Evolutionary conservation across 2,329 filamentous ascomycete genomes (phyloP), one percentile per base, ranked within the genome.

Genomic region (Fonsecaea erecta): DNA sequence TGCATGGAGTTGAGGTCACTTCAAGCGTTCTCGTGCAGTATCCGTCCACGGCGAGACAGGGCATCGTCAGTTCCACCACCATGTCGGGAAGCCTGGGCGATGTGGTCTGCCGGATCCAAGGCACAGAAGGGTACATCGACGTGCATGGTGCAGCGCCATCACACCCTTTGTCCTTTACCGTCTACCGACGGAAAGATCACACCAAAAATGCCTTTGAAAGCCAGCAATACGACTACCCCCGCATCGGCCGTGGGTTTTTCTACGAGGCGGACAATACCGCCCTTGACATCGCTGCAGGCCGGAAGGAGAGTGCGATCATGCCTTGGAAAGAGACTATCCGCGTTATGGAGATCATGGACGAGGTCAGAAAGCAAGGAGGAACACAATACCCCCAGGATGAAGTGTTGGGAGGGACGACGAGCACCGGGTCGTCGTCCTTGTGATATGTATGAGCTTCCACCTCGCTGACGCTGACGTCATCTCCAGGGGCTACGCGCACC

Each of bases 291-390:
- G 62, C 83, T 73, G 66, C 64, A 1, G 66, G 66, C 2, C 62
- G 60, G 46, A 64, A 64, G 73, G 82, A 84, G 67, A 82, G 76
- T 59, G 71, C 71, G 0, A 73, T 77, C 2, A 80, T 84, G 77
- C 80, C 81, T 0, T 82, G 78, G 78, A 70, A 74, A 0, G 81
- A 83, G 72, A 83, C 81, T 0, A 61, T 84, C 11, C 74, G 78
- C 0, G 75, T 83, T 0, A 74, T 84, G 75, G 77, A 78, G 61
- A 75, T 83, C 18, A 75, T 84, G 77, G 82, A 84, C 64, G 78
- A 82, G 63, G 75, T 82, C 8, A 72, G 82, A 40, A 70, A 70
- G n/a, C 72, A 76, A 54, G 74, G 75, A 12, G 74, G 73, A 7
- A 73, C 74, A 1, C 68, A 58, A 34, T 77, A 73, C 60, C 69